Conservation (phyloP, 352 stramenopile species). For the Globisporangium carolinianum region DNA sequence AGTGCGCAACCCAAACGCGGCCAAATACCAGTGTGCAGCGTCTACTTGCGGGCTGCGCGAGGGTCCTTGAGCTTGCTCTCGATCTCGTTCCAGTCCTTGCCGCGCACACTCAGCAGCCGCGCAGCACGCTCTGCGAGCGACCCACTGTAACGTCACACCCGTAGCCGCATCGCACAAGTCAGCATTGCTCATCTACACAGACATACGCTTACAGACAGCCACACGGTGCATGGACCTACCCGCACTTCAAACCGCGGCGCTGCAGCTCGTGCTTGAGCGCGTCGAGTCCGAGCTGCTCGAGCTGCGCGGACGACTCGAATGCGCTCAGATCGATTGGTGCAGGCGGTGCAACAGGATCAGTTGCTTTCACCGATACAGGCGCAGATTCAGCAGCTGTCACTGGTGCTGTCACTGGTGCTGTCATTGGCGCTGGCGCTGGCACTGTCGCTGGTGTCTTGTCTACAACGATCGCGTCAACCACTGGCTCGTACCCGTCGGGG, state of each 20-base stretch:
- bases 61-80: constrained; percentile 67
- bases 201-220: constrained; percentile 2
- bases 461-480: constrained; percentile 34
- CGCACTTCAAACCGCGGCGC: constrained; percentile 94
- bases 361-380: too few relatives aligned
- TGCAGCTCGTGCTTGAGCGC: constrained; percentile 90
- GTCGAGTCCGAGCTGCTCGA: constrained; percentile 88
- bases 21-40: too few relatives aligned
- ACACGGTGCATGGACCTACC: constrained; percentile 36
- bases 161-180: too few relatives aligned
- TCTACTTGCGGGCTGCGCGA: neutral
- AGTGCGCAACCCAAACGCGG: too few relatives aligned
- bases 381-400: too few relatives aligned
- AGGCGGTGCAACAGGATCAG: neutral
- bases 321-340: constrained; percentile 39
- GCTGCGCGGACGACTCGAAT: constrained; percentile 50
- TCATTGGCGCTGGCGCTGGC: neutral
- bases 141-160: constrained; percentile 34
- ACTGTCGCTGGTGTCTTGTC: neutral
- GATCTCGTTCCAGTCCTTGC: constrained; percentile 89
- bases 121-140: constrained; percentile 87
- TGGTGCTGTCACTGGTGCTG: neutral
- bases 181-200: constrained; percentile 3
- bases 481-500: constrained; percentile 28
- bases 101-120: constrained; percentile 90